Conservation (phyloP, 2,329 filamentous ascomycete species). For the Lasiodiplodia sp. region DNA sequence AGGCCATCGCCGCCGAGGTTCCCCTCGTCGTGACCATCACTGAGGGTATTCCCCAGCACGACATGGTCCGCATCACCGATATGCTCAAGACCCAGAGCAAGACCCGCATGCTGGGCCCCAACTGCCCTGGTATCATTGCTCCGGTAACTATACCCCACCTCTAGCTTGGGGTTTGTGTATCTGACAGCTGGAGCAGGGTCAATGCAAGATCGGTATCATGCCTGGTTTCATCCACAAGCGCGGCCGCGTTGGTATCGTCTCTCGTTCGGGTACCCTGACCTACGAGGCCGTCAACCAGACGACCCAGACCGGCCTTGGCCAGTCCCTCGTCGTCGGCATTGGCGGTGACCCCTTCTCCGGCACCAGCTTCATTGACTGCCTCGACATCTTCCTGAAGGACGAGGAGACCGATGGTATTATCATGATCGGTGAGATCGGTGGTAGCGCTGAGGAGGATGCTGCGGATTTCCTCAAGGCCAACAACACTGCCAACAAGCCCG, state of each 20-base stretch:
- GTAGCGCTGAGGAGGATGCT: conserved; percentile 95
- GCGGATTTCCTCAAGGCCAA: conserved; percentile 92
- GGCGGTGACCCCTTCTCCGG: conserved; percentile 98
- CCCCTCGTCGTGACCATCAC: conserved; percentile 92
- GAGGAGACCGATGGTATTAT: conserved; percentile 98
- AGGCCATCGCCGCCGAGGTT: conserved; percentile 92
- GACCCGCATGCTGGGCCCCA: conserved; percentile 94
- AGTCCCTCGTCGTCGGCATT: conserved; percentile 97
- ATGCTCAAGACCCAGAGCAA: conserved; percentile 98
- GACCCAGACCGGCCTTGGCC: conserved; percentile 92
- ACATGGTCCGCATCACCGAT: conserved; percentile 99
- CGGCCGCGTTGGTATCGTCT: conserved; percentile 98
- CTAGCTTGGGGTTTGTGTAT: neutral
- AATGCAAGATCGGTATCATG: conserved; percentile 99
- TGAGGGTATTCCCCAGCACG: conserved; percentile 96
- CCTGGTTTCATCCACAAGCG: conserved; percentile 99
- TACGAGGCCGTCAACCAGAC: conserved; percentile 99
- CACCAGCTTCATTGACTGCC: conserved; percentile 99
- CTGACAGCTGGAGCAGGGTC: conserved; percentile 65
- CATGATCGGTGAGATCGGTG: conserved; percentile 99
- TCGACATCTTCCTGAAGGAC: conserved; percentile 95
- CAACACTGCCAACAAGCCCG: conserved; percentile 94
- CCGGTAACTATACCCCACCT: conserved; percentile 54
- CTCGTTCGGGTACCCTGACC: conserved; percentile 95
- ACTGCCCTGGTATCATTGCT: conserved; percentile 97